phyloP scores from a whole-genome alignment of 2,329 filamentous ascomycete genomes.

The Neonectria ditissima region DNA sequence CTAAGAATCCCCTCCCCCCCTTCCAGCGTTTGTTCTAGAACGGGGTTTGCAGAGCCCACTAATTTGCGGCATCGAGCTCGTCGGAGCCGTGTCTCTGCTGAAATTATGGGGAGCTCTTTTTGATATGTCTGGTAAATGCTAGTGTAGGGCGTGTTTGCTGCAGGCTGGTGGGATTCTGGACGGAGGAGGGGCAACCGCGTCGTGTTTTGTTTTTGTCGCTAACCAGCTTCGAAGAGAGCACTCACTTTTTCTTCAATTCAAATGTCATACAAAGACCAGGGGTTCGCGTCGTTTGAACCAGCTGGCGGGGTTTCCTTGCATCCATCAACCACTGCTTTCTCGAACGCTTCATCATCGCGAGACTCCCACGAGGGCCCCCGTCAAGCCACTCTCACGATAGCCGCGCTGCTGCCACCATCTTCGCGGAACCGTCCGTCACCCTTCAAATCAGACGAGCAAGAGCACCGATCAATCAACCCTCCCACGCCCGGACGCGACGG shows the following conservation, averaged over 20 bases:
- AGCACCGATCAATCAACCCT: not conserved
- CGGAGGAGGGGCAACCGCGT: not conserved
- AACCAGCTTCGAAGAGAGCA: too few relatives aligned
- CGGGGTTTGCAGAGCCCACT: constrained; percentile 14
- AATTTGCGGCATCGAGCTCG: constrained; percentile 22
- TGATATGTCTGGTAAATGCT: not conserved
- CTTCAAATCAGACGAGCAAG: not conserved
- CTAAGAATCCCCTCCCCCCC: constrained; percentile 24
- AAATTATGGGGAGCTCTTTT: constrained; percentile 4
- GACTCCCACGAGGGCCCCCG: not conserved
- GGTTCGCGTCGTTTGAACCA: not conserved
- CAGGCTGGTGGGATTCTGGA: not conserved
- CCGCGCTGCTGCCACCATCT: not conserved
- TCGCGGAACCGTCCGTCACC: not conserved
- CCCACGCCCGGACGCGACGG: not conserved
- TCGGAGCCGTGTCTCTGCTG: constrained; percentile 14
- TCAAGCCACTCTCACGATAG: not conserved
- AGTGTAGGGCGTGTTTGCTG: not conserved
- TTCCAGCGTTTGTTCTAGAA: constrained; percentile 22
- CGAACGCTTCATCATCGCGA: not conserved
- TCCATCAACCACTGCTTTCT: not conserved
- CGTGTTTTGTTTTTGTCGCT: not conserved
- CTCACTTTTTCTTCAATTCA: too few relatives aligned
- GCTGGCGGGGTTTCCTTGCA: not conserved
- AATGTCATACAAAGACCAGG: not conserved